Base-by-base conservation (phyloP, 768 basidiomycete genomes). In the Hydnum rufescens region DNA sequence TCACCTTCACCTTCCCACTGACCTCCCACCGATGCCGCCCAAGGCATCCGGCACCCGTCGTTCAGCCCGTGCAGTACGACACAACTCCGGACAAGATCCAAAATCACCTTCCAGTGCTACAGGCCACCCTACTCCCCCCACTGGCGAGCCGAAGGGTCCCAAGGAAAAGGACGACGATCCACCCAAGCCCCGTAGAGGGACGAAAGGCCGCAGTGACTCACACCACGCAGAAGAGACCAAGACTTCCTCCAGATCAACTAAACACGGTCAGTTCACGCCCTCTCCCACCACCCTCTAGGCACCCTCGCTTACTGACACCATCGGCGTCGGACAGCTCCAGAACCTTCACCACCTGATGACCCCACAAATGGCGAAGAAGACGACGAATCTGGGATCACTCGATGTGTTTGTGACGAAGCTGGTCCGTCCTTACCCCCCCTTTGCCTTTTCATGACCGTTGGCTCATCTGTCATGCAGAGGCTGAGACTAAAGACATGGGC, bases 401-500 rank as follows among this genome's bases (percentile, higher is more conserved):
- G 49, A 16, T 50, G 49, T 28, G 30, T 50, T 31, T 50, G 49
- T 34, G 49, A 32, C 49, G 16, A 13, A 28, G 31, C 25, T 16
- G 49, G 49, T 50, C 13, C 13, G 49, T 47, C 6, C 49, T 26
- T 6, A 25, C 29, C 29, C 16, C 29, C 30, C 32, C 32, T 50
- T 50, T 6, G 13, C 30, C 31, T 31, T 28, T 18, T 6, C 49
- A 8, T 28, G 6, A 16, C 25, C 26, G 18, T 30, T 32, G 32
- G 16, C 26, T 29, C 30, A 28, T 13, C 5, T 18, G 18, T 29
- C 28, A 16, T 32, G 25, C 44, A 47, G 44, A 47, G 25, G 26
- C 44, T 16, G 44, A 47, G 26, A 47, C 44, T 63, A 86, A 84
- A 50, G 68, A 68, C 42, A 86, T 88, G 47, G 90, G 88, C 64